Conservation (phyloP, 192 early-diverging fungal genomes). For the Lobosporangium transversale region DNA sequence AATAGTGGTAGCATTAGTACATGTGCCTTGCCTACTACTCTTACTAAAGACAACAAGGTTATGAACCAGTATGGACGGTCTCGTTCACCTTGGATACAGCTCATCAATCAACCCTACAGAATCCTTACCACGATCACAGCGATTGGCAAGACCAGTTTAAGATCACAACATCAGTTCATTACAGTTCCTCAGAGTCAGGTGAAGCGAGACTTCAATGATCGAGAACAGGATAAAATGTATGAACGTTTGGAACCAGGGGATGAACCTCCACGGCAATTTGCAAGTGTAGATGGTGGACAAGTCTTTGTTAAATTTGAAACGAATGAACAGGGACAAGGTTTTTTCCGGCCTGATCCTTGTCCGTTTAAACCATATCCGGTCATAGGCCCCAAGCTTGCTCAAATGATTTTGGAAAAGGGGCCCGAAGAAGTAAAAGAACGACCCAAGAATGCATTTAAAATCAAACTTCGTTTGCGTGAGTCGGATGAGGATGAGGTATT, state of each 20-base stretch:
- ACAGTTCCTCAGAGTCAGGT: slow-evolving; percentile 25
- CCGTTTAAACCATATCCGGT: too few relatives aligned
- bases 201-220: slow-evolving; percentile 19
- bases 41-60: too few relatives aligned
- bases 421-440: background rate
- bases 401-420: too few relatives aligned
- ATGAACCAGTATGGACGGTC: too few relatives aligned
- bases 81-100: slow-evolving; percentile 14
- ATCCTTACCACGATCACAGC: slow-evolving; percentile 11
- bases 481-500: slow-evolving; percentile 34
- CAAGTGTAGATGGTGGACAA: slow-evolving; percentile 2
- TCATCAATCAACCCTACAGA: slow-evolving; percentile 2
- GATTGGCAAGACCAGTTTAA: slow-evolving; percentile 21
- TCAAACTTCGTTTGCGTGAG: slow-evolving; percentile 10
- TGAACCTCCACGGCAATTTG: slow-evolving; percentile 26
- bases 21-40: too few relatives aligned
- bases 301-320: slow-evolving; percentile 14
- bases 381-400: too few relatives aligned
- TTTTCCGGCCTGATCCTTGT: too few relatives aligned
- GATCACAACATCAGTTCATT: slow-evolving; percentile 13
- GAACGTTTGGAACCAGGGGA: slow-evolving; percentile 4
- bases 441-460: slow-evolving; percentile 26
- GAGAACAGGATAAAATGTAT: slow-evolving; percentile 13
- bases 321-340: slow-evolving; percentile 21
- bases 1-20: too few relatives aligned